Evolutionary conservation across 306 rosid species (phyloP), one percentile per base, ranked within the genome.

Genomic region (Sphenostylis stenocarpa): DNA sequence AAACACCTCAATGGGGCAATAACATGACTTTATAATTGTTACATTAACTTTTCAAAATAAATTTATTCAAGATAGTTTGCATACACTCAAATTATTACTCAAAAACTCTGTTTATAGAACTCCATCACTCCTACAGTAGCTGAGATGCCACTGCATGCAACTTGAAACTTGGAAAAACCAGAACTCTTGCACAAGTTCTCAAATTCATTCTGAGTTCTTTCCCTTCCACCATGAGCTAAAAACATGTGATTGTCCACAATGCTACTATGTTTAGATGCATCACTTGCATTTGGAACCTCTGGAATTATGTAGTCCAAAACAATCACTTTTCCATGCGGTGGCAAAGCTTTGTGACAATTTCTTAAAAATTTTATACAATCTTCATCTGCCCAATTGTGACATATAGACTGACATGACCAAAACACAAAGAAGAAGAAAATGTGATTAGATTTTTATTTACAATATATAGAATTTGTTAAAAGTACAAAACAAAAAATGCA

Each of bases 161-260:
- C 19, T 10, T 20, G 11, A 57, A 73, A 73, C 31, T 60, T 73
- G 39, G 67, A 73, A 57, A 73, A 73, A 4, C 77, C 77, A 56
- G 56, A 73, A 4, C 13, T 73, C 13, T 2, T 7, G 29, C 56
- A 56, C 28, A 73, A 11, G 1, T 4, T 73, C 39, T 51, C 41
- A 73, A 38, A 73, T 56, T 56, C 77, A 56, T 9, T 56, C 43
- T 8, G 19, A 2, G 77, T 56, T 41, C 77, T 56, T 39, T 57
- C 77, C 43, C 29, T 73, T 41, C 43, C 77, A 8, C 29, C 67
- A 41, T 23, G 49, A 15, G 19, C 7, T 26, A 73, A 4, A 24
- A 73, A 39, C 68, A 73, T 73, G 67, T 7, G 13, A 36, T 2
- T 16, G 56, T 73, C 43, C 3, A n/a, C 0, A 9, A 0, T 2